Evolutionary conservation across 202 grass and related monocot genomes (phyloP), one percentile per base, ranked within the genome.

Genomic region (Zoysia matrella): DNA sequence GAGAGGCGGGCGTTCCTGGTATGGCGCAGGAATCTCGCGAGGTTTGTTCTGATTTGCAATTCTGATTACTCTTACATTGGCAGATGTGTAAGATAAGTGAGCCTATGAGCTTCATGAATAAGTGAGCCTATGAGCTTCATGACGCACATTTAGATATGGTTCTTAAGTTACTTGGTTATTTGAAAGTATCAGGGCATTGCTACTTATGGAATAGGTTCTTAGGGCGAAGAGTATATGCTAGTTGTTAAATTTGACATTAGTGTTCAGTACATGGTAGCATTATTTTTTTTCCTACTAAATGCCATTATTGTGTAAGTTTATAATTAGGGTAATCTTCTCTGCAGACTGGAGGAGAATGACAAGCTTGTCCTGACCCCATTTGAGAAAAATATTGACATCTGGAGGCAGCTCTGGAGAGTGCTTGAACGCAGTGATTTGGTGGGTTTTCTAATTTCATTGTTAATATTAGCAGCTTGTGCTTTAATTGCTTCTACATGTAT

Each of bases 401-500:
- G 95, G 92, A 93, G 95, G 73, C 92, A 98, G 77, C 92, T 98
- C 12, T 98, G 92, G 95, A 91, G 90, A 91, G 95, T 98, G 44
- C 77, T 98, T 52, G 95, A 98, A 72, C 90, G 90, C 62, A 95
- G 95, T 86, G 92, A 98, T 72, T 67, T 87, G 80, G 89, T 90
- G 52, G 76, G 82, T 13, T 41, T 40, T 85, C 39, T 18, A 46
- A 44, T 11, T 87, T 57, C 0, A 12, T 14, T 44, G 30, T 43
- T n/a, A 11, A 15, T 68, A 44, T 63, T 9, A 63, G 0, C 18
- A 3, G 75, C 4, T 30, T 76, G 72, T 70, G 50, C 55, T 54
- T 42, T 54, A 10, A 36, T 75, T 77, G 55, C 43, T 79, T 79
- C n/a, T 30, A 47, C 74, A 64, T 3, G 69, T 44, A 40, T 52